phyloP scores from a whole-genome alignment of 805 yeast species.

The Vanderwaltozyma tropicalis region DNA sequence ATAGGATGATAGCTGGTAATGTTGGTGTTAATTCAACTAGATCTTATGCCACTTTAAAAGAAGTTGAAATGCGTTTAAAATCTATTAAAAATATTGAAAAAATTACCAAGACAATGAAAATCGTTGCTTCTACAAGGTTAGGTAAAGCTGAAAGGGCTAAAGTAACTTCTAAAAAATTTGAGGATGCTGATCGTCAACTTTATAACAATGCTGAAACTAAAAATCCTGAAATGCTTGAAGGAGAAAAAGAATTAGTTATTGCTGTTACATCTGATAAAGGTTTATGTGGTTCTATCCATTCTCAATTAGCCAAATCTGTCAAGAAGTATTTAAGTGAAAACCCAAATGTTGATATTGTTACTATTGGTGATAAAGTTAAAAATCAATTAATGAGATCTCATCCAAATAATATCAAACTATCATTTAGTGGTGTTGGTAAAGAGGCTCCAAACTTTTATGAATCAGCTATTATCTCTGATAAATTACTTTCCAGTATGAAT shows the following conservation, averaged over 20 bases:
- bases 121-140: slow-evolving; percentile 96
- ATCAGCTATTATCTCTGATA: slow-evolving; percentile 81
- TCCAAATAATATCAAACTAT: slow-evolving; percentile 54
- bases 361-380: slow-evolving; percentile 92
- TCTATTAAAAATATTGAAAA: slow-evolving; percentile 98
- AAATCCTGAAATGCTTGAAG: slow-evolving; percentile 34
- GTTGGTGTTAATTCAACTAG: slow-evolving; percentile 29
- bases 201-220: slow-evolving; percentile 74
- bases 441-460: slow-evolving; percentile 91
- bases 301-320: slow-evolving; percentile 85
- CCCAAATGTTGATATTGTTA: slow-evolving; percentile 66
- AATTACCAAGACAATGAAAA: slow-evolving; percentile 98
- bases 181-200: slow-evolving; percentile 68
- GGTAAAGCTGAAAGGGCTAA: slow-evolving; percentile 93
- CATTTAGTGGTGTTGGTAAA: slow-evolving; percentile 89
- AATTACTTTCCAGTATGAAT: slow-evolving; percentile 48
- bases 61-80: slow-evolving; percentile 95
- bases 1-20: neutral
- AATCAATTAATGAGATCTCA: slow-evolving; percentile 80
- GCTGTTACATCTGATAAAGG: slow-evolving; percentile 97
- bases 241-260: slow-evolving; percentile 63
- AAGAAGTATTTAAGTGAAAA: slow-evolving; percentile 53
- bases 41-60: slow-evolving; percentile 97
- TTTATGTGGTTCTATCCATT: slow-evolving; percentile 95
- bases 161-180: slow-evolving; percentile 76